Conservation (phyloP, 2,329 filamentous ascomycete species). For the Pseudogymnoascus sp. region DNA sequence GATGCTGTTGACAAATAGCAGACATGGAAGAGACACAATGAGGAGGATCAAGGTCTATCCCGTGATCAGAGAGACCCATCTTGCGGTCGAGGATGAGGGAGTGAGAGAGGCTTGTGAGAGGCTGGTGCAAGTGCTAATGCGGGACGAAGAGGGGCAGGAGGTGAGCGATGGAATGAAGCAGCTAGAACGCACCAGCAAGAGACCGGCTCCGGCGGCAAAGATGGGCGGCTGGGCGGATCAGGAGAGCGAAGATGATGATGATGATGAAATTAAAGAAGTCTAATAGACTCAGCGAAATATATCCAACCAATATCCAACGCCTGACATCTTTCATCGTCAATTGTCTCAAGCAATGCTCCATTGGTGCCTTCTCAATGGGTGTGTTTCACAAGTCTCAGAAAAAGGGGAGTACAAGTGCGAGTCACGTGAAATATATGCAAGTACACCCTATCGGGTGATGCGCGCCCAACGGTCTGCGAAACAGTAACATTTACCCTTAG, state of each 20-base stretch:
- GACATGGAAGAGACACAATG: constrained; percentile 66
- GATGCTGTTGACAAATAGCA: constrained; percentile 71
- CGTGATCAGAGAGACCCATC: constrained; percentile 78
- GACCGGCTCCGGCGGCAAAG: constrained; percentile 13
- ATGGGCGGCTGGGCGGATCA: constrained; percentile 13
- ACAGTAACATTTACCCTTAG: neutral
- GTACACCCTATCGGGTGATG: neutral
- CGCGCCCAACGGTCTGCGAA: neutral
- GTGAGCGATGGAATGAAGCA: constrained; percentile 25
- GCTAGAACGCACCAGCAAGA: constrained; percentile 15
- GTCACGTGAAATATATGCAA: neutral
- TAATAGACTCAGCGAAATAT: constrained; percentile 16
- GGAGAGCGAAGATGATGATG: constrained; percentile 23
- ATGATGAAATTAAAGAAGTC: constrained; percentile 30
- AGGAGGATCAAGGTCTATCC: constrained; percentile 78
- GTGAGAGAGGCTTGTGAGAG: constrained; percentile 82
- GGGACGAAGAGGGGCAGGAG: constrained; percentile 27
- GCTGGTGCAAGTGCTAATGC: constrained; percentile 60
- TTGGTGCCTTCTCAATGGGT: neutral
- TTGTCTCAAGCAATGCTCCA: neutral
- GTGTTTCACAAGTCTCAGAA: constrained; percentile 8
- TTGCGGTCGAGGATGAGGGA: constrained; percentile 67
- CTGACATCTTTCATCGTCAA: neutral
- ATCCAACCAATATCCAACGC: neutral
- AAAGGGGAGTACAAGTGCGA: neutral